Percentiles rank a stretch among this genome's conserved stretches.
Conservation (phyloP, 495 filamentous ascomycete genomes). For the Rhizodiscina lignyota region DNA sequence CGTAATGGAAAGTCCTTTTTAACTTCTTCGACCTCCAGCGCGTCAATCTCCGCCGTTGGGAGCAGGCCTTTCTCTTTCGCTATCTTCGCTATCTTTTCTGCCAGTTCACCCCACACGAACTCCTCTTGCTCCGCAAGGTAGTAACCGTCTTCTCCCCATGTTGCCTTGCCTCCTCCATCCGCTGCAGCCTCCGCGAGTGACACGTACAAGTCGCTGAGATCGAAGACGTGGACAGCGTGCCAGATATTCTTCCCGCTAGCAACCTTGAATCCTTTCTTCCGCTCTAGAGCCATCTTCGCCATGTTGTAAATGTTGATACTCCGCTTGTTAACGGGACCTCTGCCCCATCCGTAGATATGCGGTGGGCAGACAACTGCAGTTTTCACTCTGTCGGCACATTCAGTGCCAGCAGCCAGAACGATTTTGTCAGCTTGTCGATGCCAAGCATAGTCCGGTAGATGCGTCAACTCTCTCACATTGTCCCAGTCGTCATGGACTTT, state of each 20-base stretch:
- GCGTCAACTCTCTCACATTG: constrained; percentile 35
- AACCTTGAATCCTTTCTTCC: constrained; percentile 46
- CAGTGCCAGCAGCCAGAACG: constrained; percentile 28
- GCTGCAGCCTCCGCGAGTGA: constrained; percentile 49
- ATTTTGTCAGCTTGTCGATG: constrained; percentile 48
- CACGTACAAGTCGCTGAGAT: constrained; percentile 50
- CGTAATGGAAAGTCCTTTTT: constrained; percentile 11
- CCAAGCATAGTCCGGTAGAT: constrained; percentile 34
- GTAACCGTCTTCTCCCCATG: constrained; percentile 58
- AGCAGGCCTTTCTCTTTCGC: constrained; percentile 49
- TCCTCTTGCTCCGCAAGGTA: constrained; percentile 57
- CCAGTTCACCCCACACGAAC: constrained; percentile 55
- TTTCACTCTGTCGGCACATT: constrained; percentile 33
- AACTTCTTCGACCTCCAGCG: constrained; percentile 15
- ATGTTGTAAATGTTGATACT: constrained; percentile 49
- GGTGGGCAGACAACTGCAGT: constrained; percentile 65
- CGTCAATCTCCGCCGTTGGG: constrained; percentile 13
- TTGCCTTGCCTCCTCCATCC: constrained; percentile 38
- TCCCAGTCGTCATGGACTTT: constrained; percentile 44
- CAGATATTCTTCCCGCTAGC: constrained; percentile 49
- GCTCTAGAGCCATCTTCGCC: constrained; percentile 35
- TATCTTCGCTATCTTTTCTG: constrained; percentile 39
- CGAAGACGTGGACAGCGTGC: constrained; percentile 59
- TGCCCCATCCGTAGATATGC: constrained; percentile 59
- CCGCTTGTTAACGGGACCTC: constrained; percentile 51